Evolutionary conservation across 352 stramenopile genomes (phyloP), one percentile per base, ranked within the genome.

Genomic region (Phytophthora sp.): DNA sequence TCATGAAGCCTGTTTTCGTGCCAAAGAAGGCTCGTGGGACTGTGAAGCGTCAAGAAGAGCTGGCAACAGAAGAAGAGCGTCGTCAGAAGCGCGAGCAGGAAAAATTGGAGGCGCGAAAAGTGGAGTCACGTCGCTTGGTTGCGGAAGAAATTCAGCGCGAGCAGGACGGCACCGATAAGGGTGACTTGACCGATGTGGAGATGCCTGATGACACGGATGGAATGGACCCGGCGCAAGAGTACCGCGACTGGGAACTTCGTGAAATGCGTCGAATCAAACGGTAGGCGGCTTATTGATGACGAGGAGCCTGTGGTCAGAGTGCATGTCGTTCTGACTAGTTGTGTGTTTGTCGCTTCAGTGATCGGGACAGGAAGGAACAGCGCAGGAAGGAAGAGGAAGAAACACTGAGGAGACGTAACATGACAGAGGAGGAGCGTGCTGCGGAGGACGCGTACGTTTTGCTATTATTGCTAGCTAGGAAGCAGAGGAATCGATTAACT

Each of bases 401-500:
- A 69, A 94, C 93, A 11, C 51, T 85, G 44, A 85, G 89, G 7
- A 76, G 91, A 33, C 86, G 91, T n/a, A 94, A 95, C 38, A 84
- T 99, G 84, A 99, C 97, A 27, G 95, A 99, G 57, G 97, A 98
- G 66, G 96, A 99, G 75, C 84, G 95, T 8, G 72, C 88, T 9
- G 71, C 86, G 21, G 96, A 99, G 71, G 96, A 99, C 66, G 81
- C 79, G 70, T 92, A 69, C 15, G 86, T 80, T 53, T 47, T 59
- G 23, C 27, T 46, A 33, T n/a, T 27, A n/a, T n/a, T n/a, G n/a
- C n/a, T 7, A 9, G 15, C 20, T 47, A 8, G 23, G 20, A 31
- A 42, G 11, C 20, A 46, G 33, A n/a, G 11, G 33, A 53, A 36
- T 53, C 7, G 30, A 35, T 41, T 51, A 20, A 63, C 16, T 57